A percentile compares a stretch with the other conserved stretches of the same genome.
These are phyloP conservation scores for Vaccinium corymbosum DNA, from an alignment of 148 eudicot species.

Conservation along the genomic window DNA sequence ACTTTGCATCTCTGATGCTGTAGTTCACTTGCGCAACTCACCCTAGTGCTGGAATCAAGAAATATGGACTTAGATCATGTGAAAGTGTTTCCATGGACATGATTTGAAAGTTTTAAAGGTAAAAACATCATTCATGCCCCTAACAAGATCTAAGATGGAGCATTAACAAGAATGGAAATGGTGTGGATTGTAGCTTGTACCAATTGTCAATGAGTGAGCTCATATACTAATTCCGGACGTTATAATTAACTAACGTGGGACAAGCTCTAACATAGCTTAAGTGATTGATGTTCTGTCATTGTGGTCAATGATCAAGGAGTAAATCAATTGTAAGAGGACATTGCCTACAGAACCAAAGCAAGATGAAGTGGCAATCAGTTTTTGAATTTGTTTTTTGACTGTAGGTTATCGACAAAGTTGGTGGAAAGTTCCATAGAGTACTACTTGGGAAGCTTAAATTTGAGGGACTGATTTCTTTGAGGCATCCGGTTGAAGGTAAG, in stretches of 20 bases:
- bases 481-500: background rate
- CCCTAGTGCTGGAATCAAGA: background rate
- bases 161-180: background rate
- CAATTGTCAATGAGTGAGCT: too few relatives aligned
- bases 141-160: background rate
- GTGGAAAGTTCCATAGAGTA: background rate
- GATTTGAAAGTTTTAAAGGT: background rate
- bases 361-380: background rate
- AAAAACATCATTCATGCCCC: background rate
- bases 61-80: background rate
- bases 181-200: background rate
- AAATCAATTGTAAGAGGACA: background rate
- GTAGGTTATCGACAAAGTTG: background rate
- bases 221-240: too few relatives aligned
- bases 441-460: background rate
- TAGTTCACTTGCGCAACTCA: background rate
- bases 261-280: background rate
- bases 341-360: background rate
- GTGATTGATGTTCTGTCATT: background rate
- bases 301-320: background rate
- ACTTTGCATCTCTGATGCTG: background rate
- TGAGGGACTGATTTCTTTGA: slow-evolving; percentile 4
- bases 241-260: too few relatives aligned
- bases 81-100: background rate
- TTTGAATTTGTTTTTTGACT: background rate